These are phyloP conservation scores for Jacaranda copaia DNA, from an alignment of 257 asterid species.

Conservation along the genomic window DNA sequence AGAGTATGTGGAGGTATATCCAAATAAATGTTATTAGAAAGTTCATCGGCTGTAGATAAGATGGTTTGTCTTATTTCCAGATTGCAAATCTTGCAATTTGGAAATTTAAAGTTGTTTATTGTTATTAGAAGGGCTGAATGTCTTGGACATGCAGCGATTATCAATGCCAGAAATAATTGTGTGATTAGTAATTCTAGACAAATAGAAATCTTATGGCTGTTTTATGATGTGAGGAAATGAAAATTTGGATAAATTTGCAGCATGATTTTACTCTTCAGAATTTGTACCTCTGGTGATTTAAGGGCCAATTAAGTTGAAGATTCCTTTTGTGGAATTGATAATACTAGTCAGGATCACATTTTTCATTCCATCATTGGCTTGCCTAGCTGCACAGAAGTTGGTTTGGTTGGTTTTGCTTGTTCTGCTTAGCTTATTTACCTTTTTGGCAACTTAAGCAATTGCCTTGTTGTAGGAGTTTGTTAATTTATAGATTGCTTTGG, in stretches of 20 bases:
- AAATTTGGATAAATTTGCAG: background rate
- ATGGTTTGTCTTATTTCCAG: background rate
- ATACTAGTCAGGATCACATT: background rate
- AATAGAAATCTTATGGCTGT: background rate
- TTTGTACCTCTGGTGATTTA: background rate
- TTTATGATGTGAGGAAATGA: background rate
- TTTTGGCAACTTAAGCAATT: background rate
- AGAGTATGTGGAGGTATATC: conserved; percentile 9
- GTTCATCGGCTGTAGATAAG: background rate
- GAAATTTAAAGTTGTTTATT: background rate
- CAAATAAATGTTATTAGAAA: background rate
- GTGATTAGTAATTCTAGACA: background rate
- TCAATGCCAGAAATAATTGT: no score
- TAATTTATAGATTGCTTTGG: background rate
- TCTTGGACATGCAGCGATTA: background rate
- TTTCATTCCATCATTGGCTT: conserved; percentile 10
- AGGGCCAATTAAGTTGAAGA: conserved; percentile 1
- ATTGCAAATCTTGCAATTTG: conserved; percentile 21
- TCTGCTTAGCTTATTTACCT: background rate
- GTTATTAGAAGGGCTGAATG: background rate
- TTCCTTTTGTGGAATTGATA: conserved; percentile 6
- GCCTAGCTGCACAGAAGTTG: background rate
- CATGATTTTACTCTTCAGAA: background rate
- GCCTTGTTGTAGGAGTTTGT: background rate
- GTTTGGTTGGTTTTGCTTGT: background rate